Evolutionary conservation across 1,139 yeast species (phyloP).

Genomic region (Nadsonia starkeyi-henricii): DNA sequence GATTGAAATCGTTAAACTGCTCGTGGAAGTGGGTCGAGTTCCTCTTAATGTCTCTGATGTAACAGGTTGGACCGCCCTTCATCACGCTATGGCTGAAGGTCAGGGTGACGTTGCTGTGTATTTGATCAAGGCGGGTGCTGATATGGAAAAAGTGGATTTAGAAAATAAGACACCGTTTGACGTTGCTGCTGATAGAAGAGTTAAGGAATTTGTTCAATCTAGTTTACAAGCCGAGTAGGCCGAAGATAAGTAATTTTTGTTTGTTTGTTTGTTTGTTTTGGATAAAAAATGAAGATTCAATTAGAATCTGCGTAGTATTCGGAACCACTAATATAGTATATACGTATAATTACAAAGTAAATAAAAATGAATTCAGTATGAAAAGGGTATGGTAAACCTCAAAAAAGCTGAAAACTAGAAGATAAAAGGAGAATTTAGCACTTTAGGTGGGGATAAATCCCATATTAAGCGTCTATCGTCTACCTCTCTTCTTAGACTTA

Average conservation of each 20-base stretch:
- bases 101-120: slow-evolving; percentile 61
- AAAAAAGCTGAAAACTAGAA: too few species aligned
- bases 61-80: slow-evolving; percentile 76
- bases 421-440: too few species aligned
- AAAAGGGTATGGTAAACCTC: too few species aligned
- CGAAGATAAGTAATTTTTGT: too few species aligned
- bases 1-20: slow-evolving; percentile 35
- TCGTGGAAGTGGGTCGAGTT: slow-evolving; percentile 36
- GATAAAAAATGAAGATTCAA: too few species aligned
- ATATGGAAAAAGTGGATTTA: slow-evolving; percentile 30
- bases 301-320: too few species aligned
- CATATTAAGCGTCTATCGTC: background rate
- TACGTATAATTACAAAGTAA: too few species aligned
- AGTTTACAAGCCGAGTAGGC: background rate
- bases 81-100: slow-evolving; percentile 88
- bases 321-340: too few species aligned
- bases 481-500: background rate
- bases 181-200: slow-evolving; percentile 50
- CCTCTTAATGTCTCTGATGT: slow-evolving; percentile 57
- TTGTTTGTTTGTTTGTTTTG: too few species aligned
- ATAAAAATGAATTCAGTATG: too few species aligned
- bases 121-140: slow-evolving; percentile 58
- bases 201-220: slow-evolving; percentile 24
- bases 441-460: too few species aligned
- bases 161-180: slow-evolving; percentile 47